These are phyloP conservation scores for Homolaphlyctis polyrhiza DNA, from an alignment of 371 early-diverging fungal species.

Conservation along the genomic window DNA sequence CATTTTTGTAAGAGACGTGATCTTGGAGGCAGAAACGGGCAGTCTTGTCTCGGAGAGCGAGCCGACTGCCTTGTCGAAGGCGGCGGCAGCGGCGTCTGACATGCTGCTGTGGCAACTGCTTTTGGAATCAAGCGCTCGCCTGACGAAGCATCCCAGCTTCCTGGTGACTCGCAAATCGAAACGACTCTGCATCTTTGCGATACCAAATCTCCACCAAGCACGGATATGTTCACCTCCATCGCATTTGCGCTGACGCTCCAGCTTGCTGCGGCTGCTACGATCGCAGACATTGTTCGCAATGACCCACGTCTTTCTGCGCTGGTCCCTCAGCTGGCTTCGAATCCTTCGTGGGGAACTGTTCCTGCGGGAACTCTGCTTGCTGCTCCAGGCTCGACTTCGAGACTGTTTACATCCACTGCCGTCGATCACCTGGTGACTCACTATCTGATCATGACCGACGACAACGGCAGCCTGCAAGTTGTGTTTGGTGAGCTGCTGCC, in stretches of 20 bases:
- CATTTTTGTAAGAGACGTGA: conserved; percentile 43
- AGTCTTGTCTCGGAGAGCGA: conserved; percentile 46
- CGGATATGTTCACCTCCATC: too few relatives aligned
- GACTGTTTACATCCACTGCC: not conserved
- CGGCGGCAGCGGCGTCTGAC: conserved; percentile 21
- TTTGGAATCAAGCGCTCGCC: too few relatives aligned
- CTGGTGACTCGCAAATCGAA: too few relatives aligned
- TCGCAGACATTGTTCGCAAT: not conserved
- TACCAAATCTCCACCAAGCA: too few relatives aligned
- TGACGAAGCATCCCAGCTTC: too few relatives aligned
- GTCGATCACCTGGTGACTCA: not conserved
- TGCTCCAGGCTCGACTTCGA: not conserved
- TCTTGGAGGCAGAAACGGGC: conserved; percentile 62
- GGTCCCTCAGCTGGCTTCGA: not conserved
- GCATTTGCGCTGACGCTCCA: too few relatives aligned
- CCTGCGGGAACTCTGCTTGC: not conserved
- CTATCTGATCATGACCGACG: not conserved
- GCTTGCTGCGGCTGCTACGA: not conserved
- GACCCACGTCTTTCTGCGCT: not conserved
- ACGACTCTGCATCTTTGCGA: too few relatives aligned
- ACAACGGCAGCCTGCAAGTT: not conserved
- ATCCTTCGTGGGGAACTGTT: not conserved
- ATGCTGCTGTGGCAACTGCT: too few relatives aligned
- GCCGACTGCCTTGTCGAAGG: conserved; percentile 57
- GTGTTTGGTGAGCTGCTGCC: not conserved